Evolutionary conservation across 805 yeast genomes (phyloP).

Genomic region (Zygosaccharomyces kombuchaensis): DNA sequence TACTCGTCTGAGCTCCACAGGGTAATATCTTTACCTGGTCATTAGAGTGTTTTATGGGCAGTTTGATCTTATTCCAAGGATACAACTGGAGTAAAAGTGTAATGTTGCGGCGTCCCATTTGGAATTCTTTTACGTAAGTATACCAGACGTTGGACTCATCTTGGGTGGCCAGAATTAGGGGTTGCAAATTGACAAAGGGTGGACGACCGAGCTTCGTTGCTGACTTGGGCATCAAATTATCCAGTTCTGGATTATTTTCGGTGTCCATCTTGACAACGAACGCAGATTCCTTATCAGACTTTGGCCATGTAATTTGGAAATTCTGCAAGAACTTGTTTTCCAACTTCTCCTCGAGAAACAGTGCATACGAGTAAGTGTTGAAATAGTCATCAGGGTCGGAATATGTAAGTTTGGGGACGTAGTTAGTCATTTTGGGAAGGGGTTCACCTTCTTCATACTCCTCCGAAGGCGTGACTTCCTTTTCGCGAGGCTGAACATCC

Average conservation of each 20-base stretch:
- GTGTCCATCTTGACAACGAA: slow-evolving; percentile 26
- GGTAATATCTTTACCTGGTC: slow-evolving; percentile 47
- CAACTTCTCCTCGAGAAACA: slow-evolving; percentile 58
- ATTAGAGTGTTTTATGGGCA: slow-evolving; percentile 41
- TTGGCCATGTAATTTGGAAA: slow-evolving; percentile 52
- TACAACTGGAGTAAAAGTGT: slow-evolving; percentile 47
- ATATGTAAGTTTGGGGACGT: slow-evolving; percentile 43
- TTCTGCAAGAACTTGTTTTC: slow-evolving; percentile 45
- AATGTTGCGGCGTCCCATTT: slow-evolving; percentile 29
- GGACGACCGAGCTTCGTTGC: slow-evolving; percentile 50
- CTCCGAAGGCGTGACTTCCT: slow-evolving; percentile 3
- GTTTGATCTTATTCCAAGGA: slow-evolving; percentile 51
- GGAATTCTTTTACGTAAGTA: slow-evolving; percentile 47
- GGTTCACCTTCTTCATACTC: slow-evolving; percentile 34
- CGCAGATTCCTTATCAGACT: slow-evolving; percentile 38
- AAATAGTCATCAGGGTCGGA: slow-evolving; percentile 50
- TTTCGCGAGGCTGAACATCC: not conserved
- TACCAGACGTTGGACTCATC: slow-evolving; percentile 57
- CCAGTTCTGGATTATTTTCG: slow-evolving; percentile 38
- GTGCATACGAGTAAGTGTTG: slow-evolving; percentile 54
- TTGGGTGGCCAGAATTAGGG: slow-evolving; percentile 47
- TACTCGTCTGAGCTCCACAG: slow-evolving; percentile 55
- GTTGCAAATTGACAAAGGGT: slow-evolving; percentile 57
- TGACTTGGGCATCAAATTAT: slow-evolving; percentile 47
- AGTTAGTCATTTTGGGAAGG: slow-evolving; percentile 34